These are phyloP conservation scores for Rhodotorula toruloides DNA, from an alignment of 768 basidiomycete species.

Conservation along the genomic window DNA sequence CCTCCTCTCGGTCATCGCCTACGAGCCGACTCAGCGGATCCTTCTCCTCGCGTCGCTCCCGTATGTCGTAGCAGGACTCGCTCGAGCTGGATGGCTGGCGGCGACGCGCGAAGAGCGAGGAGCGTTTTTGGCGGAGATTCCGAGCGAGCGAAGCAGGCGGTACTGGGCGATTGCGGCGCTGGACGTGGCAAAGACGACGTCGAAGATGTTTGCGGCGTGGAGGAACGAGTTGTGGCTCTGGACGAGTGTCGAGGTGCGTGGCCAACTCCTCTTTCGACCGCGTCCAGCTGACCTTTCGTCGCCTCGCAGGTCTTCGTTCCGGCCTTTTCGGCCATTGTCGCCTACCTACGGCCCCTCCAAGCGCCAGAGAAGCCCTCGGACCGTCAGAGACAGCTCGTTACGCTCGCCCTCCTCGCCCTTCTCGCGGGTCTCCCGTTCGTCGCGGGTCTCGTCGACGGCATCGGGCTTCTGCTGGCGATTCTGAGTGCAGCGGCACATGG, in stretches of 20 bases:
- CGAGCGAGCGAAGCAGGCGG: neutral
- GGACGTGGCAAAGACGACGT: neutral
- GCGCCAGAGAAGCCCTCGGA: neutral
- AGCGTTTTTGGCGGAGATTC: too few species aligned
- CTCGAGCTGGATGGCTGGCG: neutral
- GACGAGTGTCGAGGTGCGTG: constrained; percentile 9
- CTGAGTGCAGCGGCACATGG: neutral
- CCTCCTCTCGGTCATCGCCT: neutral
- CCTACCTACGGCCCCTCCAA: fast-evolving
- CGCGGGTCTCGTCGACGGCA: neutral
- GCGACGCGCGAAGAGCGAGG: too few species aligned
- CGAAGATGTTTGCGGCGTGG: constrained; percentile 3
- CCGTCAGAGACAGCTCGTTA: neutral
- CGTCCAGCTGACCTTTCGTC: neutral
- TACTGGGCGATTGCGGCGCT: neutral
- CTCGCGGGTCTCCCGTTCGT: constrained; percentile 3
- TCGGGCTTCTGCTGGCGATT: neutral
- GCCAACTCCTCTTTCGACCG: neutral
- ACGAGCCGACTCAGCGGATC: neutral
- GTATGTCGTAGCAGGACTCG: neutral
- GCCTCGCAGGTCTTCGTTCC: neutral
- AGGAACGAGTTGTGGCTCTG: constrained; percentile 10
- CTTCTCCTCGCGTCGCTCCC: neutral
- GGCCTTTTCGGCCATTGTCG: neutral
- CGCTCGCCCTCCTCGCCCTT: constrained; percentile 2